A percentile compares a stretch with the other conserved stretches of the same genome.
Evolutionary conservation across 2,329 filamentous ascomycete species (phyloP).

Genomic region (Westerdykella aurantiaca): DNA sequence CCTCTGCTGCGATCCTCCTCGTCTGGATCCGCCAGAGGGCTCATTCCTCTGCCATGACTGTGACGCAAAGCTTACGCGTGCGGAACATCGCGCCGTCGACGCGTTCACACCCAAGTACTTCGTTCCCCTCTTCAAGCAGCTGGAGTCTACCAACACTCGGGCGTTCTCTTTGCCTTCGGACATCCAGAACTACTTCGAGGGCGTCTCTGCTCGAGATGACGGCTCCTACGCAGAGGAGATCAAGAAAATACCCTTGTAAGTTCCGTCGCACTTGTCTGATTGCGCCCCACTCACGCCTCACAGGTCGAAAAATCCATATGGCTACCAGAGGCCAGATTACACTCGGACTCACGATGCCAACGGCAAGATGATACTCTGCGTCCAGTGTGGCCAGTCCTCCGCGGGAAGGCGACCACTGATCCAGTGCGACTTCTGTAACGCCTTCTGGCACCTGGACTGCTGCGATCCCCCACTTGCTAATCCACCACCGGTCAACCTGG

Average conservation of each 20-base stretch:
- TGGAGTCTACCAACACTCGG: constrained; percentile 64
- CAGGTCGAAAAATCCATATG: constrained; percentile 38
- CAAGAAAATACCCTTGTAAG: constrained; percentile 55
- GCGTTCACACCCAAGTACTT: constrained; percentile 39
- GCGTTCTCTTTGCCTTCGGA: constrained; percentile 65
- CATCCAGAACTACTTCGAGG: constrained; percentile 71
- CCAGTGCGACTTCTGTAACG: constrained; percentile 74
- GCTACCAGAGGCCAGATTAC: constrained; percentile 36
- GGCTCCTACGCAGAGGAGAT: constrained; percentile 74
- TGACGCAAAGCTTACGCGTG: constrained; percentile 15
- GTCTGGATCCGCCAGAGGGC: constrained; percentile 25
- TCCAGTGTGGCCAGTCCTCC: constrained; percentile 64
- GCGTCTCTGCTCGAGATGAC: constrained; percentile 67
- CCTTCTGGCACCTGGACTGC: constrained; percentile 90
- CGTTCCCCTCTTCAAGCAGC: constrained; percentile 57
- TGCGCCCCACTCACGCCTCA: constrained; percentile 12
- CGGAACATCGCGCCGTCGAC: constrained; percentile 22
- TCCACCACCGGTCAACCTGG: constrained; percentile 55
- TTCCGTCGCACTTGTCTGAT: constrained; percentile 15
- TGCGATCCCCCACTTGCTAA: constrained; percentile 76
- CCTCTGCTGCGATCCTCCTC: constrained; percentile 75
- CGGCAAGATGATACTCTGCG: constrained; percentile 71
- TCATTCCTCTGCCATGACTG: constrained; percentile 69
- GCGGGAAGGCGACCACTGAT: constrained; percentile 66
- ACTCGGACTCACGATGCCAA: constrained; percentile 66